Conservation (phyloP, 306 rosid species). For the Boehmeria nivea region DNA sequence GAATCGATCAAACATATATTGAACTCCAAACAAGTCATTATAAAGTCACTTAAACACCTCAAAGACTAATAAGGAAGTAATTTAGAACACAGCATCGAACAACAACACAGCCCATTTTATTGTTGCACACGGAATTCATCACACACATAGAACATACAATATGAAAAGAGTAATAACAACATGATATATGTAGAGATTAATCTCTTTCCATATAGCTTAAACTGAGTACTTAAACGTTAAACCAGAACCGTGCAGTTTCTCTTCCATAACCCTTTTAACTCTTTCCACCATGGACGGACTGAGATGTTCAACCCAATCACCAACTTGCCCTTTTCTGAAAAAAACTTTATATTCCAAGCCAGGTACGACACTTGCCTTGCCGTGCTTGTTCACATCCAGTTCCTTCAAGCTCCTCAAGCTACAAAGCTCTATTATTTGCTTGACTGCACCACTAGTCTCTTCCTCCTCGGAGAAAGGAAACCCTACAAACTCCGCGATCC, state of each 20-base stretch:
- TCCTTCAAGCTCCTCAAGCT: not conserved
- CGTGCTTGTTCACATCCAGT: not conserved
- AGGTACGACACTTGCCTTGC: not conserved
- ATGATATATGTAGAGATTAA: too few species aligned
- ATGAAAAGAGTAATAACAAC: too few species aligned
- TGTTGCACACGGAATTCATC: too few species aligned
- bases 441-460: not conserved
- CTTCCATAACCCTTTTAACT: not conserved
- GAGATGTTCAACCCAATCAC: conserved; percentile 14
- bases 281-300: conserved; percentile 1
- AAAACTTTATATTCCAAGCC: not conserved
- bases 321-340: conserved; percentile 17
- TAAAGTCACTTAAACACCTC: too few species aligned
- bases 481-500: not conserved
- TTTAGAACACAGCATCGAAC: too few species aligned
- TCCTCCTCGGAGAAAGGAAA: conserved; percentile 12
- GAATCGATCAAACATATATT: too few species aligned
- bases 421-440: not conserved
- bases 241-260: not conserved
- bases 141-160: too few species aligned
- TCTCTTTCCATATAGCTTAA: too few species aligned
- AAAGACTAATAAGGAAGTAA: too few species aligned
- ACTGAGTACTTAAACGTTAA: too few species aligned
- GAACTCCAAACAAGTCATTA: too few species aligned
- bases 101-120: too few species aligned